These are phyloP conservation scores for Saccharomycopsis oosterbeekiorum DNA, from an alignment of 805 yeast species.

Conservation along the genomic window DNA sequence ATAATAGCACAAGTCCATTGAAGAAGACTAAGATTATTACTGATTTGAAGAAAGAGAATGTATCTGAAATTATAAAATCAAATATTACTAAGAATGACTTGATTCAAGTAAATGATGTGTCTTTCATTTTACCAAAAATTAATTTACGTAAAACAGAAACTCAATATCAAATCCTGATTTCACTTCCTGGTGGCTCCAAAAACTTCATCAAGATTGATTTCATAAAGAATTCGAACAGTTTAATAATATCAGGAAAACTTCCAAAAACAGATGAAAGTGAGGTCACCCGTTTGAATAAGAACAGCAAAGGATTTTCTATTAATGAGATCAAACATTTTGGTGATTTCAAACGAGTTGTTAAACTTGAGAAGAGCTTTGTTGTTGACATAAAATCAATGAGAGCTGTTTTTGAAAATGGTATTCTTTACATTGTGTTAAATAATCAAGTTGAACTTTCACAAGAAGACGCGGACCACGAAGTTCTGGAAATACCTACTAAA, in stretches of 20 bases:
- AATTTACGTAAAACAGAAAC: not conserved
- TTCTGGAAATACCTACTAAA: not conserved
- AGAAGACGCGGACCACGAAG: not conserved
- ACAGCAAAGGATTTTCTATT: conserved; percentile 18
- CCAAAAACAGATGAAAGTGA: conserved; percentile 24
- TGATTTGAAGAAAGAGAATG: not conserved
- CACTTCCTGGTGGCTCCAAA: conserved; percentile 40
- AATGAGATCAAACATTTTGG: conserved; percentile 22
- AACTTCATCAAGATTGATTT: conserved; percentile 37
- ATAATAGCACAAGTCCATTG: not conserved
- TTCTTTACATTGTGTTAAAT: conserved; percentile 27
- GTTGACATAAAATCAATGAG: conserved; percentile 35
- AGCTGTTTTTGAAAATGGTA: conserved; percentile 39
- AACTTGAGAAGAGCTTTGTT: conserved; percentile 30
- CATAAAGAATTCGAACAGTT: conserved; percentile 34
- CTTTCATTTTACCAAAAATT: not conserved
- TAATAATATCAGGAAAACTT: conserved; percentile 36
- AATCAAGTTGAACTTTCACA: not conserved
- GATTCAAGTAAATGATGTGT: not conserved
- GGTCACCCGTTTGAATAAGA: conserved; percentile 25
- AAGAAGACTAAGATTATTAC: not conserved
- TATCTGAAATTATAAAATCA: not conserved
- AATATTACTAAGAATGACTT: not conserved
- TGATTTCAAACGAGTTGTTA: conserved; percentile 33
- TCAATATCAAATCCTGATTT: conserved; percentile 21